phyloP scores from a whole-genome alignment of 495 filamentous ascomycete genomes.

The Evernia prunastri region DNA sequence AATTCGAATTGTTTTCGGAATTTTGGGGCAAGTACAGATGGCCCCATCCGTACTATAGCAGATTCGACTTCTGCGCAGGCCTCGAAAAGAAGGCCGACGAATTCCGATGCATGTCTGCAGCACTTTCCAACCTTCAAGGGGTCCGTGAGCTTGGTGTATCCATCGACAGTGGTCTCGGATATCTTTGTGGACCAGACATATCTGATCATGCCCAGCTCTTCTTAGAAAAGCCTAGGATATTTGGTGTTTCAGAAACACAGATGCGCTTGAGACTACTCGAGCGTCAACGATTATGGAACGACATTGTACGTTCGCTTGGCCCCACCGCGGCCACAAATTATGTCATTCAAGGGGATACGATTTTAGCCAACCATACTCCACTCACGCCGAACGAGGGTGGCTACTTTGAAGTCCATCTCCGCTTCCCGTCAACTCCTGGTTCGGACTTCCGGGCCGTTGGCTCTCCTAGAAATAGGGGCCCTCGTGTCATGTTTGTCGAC shows the following conservation, averaged over 20 bases:
- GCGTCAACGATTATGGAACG: conserved; percentile 15
- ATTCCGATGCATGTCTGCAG: conserved; percentile 41
- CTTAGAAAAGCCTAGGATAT: conserved; percentile 21
- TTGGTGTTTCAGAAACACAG: conserved; percentile 15
- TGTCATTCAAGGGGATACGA: conserved; percentile 1
- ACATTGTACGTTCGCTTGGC: conserved; percentile 6
- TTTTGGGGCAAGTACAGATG: conserved; percentile 51
- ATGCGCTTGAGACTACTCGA: conserved; percentile 2
- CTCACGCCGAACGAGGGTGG: not conserved
- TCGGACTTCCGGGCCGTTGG: not conserved
- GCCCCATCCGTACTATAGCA: conserved; percentile 44
- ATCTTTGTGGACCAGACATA: conserved; percentile 42
- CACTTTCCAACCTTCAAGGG: conserved; percentile 37
- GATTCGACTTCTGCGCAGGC: conserved; percentile 42
- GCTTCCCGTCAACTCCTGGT: not conserved
- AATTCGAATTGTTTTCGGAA: conserved; percentile 34
- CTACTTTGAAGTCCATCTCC: conserved; percentile 1
- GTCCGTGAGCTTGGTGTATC: conserved; percentile 48
- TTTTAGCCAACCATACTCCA: not conserved
- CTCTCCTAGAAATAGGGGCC: not conserved
- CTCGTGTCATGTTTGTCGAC: conserved; percentile 4
- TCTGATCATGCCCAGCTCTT: conserved; percentile 28
- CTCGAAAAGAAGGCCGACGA: conserved; percentile 50
- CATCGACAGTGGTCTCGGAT: conserved; percentile 51
- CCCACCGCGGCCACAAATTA: not conserved